Evolutionary conservation across 2,329 filamentous ascomycete genomes (phyloP), one percentile per base, ranked within the genome.

Genomic region (Claviceps sp.): DNA sequence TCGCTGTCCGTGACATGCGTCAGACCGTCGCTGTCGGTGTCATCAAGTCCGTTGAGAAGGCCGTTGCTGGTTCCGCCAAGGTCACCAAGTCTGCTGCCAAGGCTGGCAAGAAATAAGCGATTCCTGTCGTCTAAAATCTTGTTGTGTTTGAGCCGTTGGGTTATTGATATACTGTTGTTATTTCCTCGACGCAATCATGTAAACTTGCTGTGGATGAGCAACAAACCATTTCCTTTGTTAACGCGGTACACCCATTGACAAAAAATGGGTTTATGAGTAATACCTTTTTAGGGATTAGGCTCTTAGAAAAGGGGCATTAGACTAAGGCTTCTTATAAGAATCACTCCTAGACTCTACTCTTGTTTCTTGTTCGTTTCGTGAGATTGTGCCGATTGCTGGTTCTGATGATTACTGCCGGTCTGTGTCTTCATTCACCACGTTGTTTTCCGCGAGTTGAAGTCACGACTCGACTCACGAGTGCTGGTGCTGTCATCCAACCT

Each of bases 1-100:
- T 98, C 84, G 93, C 93, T 74, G 93, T 98, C 82, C 91, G 91
- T 86, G 91, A 96, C 79, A 96, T 96, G 90, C 78, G 80, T 71
- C 81, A 86, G 72, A 91, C 86, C 74, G 86, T 93, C 64, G 87
- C 88, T 62, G 88, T 94, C 75, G 87, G 88, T 85, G 88, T 95
- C 76, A 91, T 94, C 81, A 95, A 95, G 84, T 76, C 78, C 59
- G 86, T 90, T 58, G 81, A 82, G 64, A 88, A 87, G 82, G 62
- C 75, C 58, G 67, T 66, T 54, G 72, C 63, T 58, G 70, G 69
- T 63, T 49, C 72, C 60, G 82, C 76, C 67, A 87, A 87, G 82
- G 78, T 81, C 65, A 81, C 78, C 75, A 82, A 82, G 77, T 81
- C 78, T 64, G 82, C 83, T 70, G 81, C 81, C 72, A 86, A 86